Percentiles rank a stretch among this genome's conserved stretches.
These are phyloP conservation scores for Apium graveolens DNA, from an alignment of 129 eudicot genomes.

Conservation along the genomic window DNA sequence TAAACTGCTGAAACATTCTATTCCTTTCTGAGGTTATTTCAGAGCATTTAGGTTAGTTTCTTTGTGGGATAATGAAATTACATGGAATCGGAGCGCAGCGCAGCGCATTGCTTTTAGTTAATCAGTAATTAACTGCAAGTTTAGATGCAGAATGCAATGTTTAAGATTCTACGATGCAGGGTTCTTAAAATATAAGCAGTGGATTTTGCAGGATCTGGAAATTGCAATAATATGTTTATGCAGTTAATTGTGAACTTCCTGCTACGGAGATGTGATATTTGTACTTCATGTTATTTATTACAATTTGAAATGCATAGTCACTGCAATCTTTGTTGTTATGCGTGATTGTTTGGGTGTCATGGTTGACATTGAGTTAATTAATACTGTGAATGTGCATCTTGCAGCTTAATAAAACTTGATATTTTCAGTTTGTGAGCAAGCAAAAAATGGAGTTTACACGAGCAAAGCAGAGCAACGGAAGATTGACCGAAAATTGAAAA, in stretches of 20 bases:
- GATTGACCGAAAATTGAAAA: constrained; percentile 41
- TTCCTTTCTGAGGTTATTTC: background rate
- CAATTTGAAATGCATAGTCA: background rate
- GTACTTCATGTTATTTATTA: background rate
- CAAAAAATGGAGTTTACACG: constrained; percentile 22
- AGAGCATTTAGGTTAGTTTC: background rate
- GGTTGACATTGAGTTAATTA: background rate
- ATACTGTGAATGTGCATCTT: constrained; percentile 4
- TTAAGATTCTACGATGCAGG: background rate
- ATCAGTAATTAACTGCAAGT: background rate
- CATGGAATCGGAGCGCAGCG: too few species aligned
- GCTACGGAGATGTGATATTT: background rate
- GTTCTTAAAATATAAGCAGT: background rate
- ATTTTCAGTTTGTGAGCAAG: constrained; percentile 30
- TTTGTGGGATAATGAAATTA: background rate
- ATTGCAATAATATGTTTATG: background rate
- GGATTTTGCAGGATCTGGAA: background rate
- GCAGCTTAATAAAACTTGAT: constrained; percentile 16
- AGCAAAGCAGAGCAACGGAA: constrained; percentile 45
- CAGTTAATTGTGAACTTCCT: background rate
- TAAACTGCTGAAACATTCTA: background rate
- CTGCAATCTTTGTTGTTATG: background rate
- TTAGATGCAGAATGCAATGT: background rate
- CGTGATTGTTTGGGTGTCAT: background rate
- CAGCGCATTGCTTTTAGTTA: background rate